Evolutionary conservation across 208 protist species (phyloP).

Genomic region (Trypanosoma brucei): DNA sequence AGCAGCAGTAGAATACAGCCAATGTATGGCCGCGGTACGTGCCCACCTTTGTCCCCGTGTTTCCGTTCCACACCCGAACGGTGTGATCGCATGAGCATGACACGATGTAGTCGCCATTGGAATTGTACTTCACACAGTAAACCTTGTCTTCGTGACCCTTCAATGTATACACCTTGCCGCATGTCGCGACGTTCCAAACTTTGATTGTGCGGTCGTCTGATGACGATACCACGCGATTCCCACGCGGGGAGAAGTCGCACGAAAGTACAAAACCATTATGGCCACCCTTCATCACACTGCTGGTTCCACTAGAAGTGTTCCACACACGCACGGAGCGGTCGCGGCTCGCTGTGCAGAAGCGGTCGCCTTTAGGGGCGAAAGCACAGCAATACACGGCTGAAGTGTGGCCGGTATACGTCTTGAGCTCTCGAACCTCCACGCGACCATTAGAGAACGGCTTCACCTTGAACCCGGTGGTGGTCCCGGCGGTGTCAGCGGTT

Average conservation of each 20-base stretch:
- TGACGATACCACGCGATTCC: slow-evolving; percentile 72
- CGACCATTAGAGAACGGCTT: slow-evolving; percentile 62
- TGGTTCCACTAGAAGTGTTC: slow-evolving; percentile 53
- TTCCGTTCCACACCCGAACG: slow-evolving; percentile 77
- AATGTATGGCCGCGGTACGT: slow-evolving; percentile 69
- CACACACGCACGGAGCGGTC: slow-evolving; percentile 79
- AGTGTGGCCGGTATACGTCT: slow-evolving; percentile 58
- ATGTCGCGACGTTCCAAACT: slow-evolving; percentile 71
- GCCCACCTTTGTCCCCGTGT: slow-evolving; percentile 46
- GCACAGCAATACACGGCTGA: slow-evolving; percentile 80
- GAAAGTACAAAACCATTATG: slow-evolving; percentile 88
- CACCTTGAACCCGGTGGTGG: slow-evolving; percentile 7
- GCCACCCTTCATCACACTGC: slow-evolving; percentile 75
- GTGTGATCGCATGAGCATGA: slow-evolving; percentile 77
- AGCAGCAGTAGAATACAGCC: slow-evolving; percentile 81
- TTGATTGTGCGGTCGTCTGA: slow-evolving; percentile 76
- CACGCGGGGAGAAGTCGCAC: slow-evolving; percentile 84
- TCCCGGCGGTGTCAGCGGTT: too few species aligned
- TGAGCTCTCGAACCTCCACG: slow-evolving; percentile 42
- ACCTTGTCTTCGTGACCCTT: slow-evolving; percentile 41
- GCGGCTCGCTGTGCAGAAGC: slow-evolving; percentile 72
- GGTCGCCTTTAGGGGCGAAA: slow-evolving; percentile 69
- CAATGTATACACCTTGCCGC: slow-evolving; percentile 59
- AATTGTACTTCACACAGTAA: slow-evolving; percentile 34
- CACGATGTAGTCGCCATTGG: slow-evolving; percentile 33